Base-by-base conservation (phyloP, 106 monocot species). In the Acorus calamus region DNA sequence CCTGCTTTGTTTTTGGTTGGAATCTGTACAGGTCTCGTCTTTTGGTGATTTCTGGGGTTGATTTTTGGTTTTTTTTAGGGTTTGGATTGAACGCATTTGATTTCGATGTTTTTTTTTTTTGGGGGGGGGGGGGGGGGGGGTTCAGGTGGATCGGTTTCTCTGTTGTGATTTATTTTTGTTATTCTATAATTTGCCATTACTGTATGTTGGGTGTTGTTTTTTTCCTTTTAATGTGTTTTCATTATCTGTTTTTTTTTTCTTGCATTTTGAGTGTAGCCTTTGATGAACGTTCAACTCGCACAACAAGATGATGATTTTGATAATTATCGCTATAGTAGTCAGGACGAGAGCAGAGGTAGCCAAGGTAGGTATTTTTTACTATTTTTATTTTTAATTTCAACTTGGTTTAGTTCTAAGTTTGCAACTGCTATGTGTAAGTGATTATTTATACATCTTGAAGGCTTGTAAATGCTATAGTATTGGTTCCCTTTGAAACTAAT, bases 271-370 rank as follows among this genome's bases (percentile, higher is more conserved):
- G 3, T 82, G 79, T 63, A 96, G 96, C 62, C 96, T 56, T 79
- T 96, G 84, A 76, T 85, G 85, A 91, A 73, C 74, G 87, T 77
- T 75, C 84, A 72, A 70, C 79, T 91, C 11, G 87, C 96, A 4
- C 72, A 62, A 57, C 82, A 71, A 3, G 82, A 70, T 41, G 83
- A 81, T 49, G 84, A 76, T 71, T 72, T 77, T 60, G 80, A 82
- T 59, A 70, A 63, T 60, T 78, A 77, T 76, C 75, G 69, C 28
- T 77, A 70, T 66, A 83, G 87, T 79, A 88, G 87, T 62, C 76
- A 71, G 65, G 85, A 83, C 60, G 84, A 83, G 66, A 96, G 90
- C 76, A 75, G 66, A 58, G 76, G 70, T 57, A 92, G 79, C 75
- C 80, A 83, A 87, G 96, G 96, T 91, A 71, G 5, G 8, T 7